A percentile compares a stretch with the other conserved stretches of the same genome.
These are phyloP conservation scores for Leptographium flavum DNA, from an alignment of 2,329 filamentous ascomycete species.

Conservation along the genomic window DNA sequence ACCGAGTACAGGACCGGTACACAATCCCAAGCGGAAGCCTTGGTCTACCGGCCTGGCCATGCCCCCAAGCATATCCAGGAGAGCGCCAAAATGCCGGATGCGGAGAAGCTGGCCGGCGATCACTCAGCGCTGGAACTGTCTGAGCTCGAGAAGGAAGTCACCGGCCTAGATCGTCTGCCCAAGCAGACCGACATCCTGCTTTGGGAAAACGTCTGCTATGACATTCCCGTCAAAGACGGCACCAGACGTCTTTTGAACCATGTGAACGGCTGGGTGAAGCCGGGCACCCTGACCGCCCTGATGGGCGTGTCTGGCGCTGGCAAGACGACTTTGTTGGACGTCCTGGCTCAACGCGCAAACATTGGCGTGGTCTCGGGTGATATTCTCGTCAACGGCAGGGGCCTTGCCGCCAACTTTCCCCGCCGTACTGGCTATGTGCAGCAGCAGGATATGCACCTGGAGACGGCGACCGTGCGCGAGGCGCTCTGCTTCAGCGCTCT, in stretches of 20 bases:
- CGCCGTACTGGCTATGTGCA: slow-evolving; percentile 85
- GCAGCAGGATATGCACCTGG: slow-evolving; percentile 74
- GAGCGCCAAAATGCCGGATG: too few species aligned
- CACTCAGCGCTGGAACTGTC: slow-evolving; percentile 5
- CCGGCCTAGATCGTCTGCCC: slow-evolving; percentile 16
- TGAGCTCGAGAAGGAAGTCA: too few species aligned
- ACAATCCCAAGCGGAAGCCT: neutral
- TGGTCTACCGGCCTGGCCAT: slow-evolving; percentile 4
- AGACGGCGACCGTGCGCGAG: slow-evolving; percentile 72
- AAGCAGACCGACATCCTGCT: slow-evolving; percentile 65
- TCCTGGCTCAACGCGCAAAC: slow-evolving; percentile 68
- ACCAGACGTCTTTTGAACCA: slow-evolving; percentile 64
- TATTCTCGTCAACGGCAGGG: slow-evolving; percentile 53
- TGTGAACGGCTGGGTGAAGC: slow-evolving; percentile 86
- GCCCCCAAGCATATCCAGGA: slow-evolving; percentile 55
- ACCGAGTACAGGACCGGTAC: slow-evolving; percentile 27
- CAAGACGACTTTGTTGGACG: slow-evolving; percentile 81
- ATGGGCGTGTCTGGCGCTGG: slow-evolving; percentile 87
- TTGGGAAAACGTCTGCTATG: slow-evolving; percentile 70
- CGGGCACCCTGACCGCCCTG: slow-evolving; percentile 77
- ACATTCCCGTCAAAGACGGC: slow-evolving; percentile 65
- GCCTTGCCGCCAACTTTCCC: slow-evolving; percentile 69
- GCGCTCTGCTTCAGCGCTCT: slow-evolving; percentile 69
- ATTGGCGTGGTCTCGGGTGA: slow-evolving; percentile 81
- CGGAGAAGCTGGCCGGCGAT: too few species aligned